Conservation (phyloP, 1,284 basidiomycete genomes). For the Microbotryum saponariae region DNA sequence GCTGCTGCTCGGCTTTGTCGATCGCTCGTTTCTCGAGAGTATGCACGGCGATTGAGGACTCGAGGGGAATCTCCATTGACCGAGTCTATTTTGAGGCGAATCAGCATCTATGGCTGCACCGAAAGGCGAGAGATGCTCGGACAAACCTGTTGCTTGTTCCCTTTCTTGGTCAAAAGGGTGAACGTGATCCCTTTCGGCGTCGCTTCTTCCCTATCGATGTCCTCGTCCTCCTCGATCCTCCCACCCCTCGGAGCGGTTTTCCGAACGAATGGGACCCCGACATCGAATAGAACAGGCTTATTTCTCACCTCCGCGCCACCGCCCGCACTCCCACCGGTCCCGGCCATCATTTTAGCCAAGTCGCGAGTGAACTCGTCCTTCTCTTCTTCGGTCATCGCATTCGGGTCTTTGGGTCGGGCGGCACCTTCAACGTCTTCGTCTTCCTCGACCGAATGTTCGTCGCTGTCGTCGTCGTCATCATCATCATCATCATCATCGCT, state of each 20-base stretch:
- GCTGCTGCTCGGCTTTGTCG: slow-evolving; percentile 89
- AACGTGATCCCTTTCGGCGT: slow-evolving; percentile 66
- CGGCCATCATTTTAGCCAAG: slow-evolving; percentile 87
- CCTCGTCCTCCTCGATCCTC: slow-evolving; percentile 43
- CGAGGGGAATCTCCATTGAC: slow-evolving; percentile 75
- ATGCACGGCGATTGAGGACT: slow-evolving; percentile 77
- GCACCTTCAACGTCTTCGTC: slow-evolving; percentile 53
- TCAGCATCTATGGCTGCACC: neutral
- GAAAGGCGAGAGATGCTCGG: neutral
- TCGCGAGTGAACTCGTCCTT: slow-evolving; percentile 92
- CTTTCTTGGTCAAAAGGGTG: slow-evolving; percentile 84
- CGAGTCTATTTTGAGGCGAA: slow-evolving; percentile 52
- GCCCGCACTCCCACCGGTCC: slow-evolving; percentile 43
- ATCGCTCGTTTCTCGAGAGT: slow-evolving; percentile 81
- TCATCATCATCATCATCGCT: slow-evolving; percentile 55
- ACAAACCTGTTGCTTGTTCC: slow-evolving; percentile 79
- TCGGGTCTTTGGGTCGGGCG: slow-evolving; percentile 41
- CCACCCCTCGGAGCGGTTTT: slow-evolving; percentile 51
- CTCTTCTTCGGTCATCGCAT: slow-evolving; percentile 58
- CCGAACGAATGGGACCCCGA: slow-evolving; percentile 26
- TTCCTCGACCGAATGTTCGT: slow-evolving; percentile 51
- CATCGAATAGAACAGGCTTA: slow-evolving; percentile 28
- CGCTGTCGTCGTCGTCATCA: slow-evolving; percentile 48
- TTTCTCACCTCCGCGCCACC: slow-evolving; percentile 68
- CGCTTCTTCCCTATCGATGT: slow-evolving; percentile 37